A percentile compares a stretch with the other conserved stretches of the same genome.
Conservation (phyloP, 169 alveolate species). For the Cryptosporidium ubiquitum region DNA sequence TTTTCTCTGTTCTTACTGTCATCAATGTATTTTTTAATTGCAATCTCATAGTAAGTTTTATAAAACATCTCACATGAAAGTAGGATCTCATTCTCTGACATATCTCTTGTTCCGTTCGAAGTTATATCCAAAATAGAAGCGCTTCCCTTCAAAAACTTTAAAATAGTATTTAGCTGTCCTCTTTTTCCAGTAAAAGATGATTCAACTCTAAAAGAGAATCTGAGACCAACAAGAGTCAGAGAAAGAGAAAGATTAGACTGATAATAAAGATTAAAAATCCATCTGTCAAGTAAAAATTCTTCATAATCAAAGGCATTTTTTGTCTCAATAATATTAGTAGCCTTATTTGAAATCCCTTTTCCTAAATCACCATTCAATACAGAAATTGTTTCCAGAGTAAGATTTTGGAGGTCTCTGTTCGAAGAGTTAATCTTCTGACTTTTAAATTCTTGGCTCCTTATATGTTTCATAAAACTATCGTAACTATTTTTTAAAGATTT, state of each 20-base stretch:
- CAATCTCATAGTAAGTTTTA: constrained; percentile 18
- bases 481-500: background rate
- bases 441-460: background rate
- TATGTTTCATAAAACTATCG: background rate
- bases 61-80: constrained; percentile 22
- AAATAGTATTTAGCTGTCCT: background rate
- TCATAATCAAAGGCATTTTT: constrained; percentile 36
- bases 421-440: background rate
- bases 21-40: background rate
- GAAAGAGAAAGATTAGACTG: constrained; percentile 19
- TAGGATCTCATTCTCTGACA: constrained; percentile 22
- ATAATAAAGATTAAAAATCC: constrained; percentile 52
- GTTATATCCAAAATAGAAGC: constrained; percentile 1
- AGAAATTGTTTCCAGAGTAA: constrained; percentile 33
- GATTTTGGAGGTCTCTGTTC: background rate
- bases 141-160: background rate
- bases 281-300: constrained; percentile 49
- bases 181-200: constrained; percentile 45
- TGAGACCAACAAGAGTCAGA: constrained; percentile 28
- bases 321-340: constrained; percentile 8
- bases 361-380: constrained; percentile 20
- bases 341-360: constrained; percentile 1
- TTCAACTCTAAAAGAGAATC: constrained; percentile 53
- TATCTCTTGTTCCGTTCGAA: constrained; percentile 13
- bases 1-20: background rate